Evolutionary conservation across 2,329 filamentous ascomycete species (phyloP).

Genomic region (Esteya vermicola): DNA sequence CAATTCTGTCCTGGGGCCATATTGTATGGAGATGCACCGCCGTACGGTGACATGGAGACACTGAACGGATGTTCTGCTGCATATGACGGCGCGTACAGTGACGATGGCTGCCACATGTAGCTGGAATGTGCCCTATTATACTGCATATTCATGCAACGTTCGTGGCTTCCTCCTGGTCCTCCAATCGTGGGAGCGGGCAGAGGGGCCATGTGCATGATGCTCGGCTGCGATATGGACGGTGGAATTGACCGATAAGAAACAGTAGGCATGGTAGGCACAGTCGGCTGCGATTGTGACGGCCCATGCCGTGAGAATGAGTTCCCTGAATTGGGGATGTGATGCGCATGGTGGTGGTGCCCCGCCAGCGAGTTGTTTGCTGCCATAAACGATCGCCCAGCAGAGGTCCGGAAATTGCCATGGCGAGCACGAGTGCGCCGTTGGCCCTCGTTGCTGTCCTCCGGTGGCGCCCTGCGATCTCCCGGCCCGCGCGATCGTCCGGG

Average conservation of each 20-base stretch:
- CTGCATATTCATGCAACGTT: background rate
- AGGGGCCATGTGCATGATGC: too few relatives aligned
- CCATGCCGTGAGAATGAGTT: background rate
- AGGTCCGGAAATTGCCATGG: conserved; percentile 9
- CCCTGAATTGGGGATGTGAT: too few relatives aligned
- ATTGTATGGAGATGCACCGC: too few relatives aligned
- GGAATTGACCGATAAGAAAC: background rate
- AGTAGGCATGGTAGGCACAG: background rate
- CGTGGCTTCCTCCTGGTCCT: background rate
- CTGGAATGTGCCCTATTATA: background rate
- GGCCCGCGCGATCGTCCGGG: conserved; percentile 7
- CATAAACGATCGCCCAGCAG: background rate
- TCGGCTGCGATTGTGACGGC: background rate
- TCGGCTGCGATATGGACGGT: background rate
- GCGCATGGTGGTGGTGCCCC: background rate
- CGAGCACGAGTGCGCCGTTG: conserved; percentile 14
- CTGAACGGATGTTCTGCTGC: too few relatives aligned
- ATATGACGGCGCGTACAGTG: background rate
- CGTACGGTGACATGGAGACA: too few relatives aligned
- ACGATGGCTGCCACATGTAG: background rate
- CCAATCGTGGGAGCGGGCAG: background rate
- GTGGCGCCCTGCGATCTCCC: conserved; percentile 13
- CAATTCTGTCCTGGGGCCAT: too few relatives aligned
- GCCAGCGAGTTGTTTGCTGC: background rate
- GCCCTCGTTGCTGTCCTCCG: conserved; percentile 12